These are phyloP conservation scores for Tritrichomonas foetus DNA, from an alignment of 208 protist genomes.

Conservation along the genomic window DNA sequence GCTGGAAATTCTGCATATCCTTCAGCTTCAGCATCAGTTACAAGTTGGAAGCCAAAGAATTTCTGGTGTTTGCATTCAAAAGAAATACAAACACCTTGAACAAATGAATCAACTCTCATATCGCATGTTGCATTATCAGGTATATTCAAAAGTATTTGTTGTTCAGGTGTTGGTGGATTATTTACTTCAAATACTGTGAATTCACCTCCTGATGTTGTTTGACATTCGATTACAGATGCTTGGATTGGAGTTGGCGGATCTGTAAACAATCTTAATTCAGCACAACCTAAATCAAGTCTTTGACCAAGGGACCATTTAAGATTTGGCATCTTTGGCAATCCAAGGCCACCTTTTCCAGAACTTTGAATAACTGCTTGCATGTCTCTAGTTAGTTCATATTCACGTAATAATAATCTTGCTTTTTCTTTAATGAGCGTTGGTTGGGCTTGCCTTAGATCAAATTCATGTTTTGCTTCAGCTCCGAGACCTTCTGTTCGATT, in stretches of 20 bases:
- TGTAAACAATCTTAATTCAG: not conserved
- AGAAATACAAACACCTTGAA: not conserved
- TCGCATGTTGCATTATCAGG: not conserved
- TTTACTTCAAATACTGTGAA: constrained; percentile 7
- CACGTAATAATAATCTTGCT: not conserved
- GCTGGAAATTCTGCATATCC: not conserved
- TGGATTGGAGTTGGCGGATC: not conserved
- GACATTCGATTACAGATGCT: not conserved
- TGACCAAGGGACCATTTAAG: not conserved
- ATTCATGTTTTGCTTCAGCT: not conserved
- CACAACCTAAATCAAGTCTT: not conserved
- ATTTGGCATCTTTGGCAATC: not conserved
- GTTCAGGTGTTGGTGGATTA: not conserved
- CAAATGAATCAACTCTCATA: not conserved
- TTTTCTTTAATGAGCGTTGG: not conserved
- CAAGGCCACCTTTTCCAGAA: too few relatives aligned
- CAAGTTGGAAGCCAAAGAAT: not conserved
- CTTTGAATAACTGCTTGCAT: not conserved
- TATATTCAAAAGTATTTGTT: not conserved
- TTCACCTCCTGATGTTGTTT: not conserved
- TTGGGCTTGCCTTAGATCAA: not conserved
- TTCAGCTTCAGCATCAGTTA: not conserved
- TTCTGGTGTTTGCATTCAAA: not conserved
- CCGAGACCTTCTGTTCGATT: not conserved
- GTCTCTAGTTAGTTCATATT: not conserved